phyloP scores from a whole-genome alignment of 108 stramenopile genomes.

The Stephanodiscus triporus region DNA sequence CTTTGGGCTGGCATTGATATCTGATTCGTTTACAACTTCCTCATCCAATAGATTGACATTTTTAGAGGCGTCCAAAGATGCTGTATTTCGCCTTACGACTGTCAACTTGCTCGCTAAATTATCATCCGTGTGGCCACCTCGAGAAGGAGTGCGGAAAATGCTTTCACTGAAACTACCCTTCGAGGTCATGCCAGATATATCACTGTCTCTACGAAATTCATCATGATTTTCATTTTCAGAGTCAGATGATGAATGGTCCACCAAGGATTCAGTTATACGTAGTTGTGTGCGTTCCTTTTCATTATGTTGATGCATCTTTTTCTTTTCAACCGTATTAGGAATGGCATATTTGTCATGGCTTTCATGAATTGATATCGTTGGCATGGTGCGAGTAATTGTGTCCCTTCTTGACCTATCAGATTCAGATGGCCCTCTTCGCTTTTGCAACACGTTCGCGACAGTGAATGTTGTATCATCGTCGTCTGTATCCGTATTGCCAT shows the following conservation, averaged over 20 bases:
- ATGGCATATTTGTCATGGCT: constrained; percentile 13
- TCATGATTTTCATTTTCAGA: constrained; percentile 9
- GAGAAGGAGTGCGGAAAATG: constrained; percentile 13
- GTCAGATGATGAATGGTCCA: constrained; percentile 3
- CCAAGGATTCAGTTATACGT: constrained; percentile 8
- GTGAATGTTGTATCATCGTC: constrained; percentile 16
- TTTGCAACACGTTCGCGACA: constrained; percentile 5
- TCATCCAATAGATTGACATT: constrained; percentile 3
- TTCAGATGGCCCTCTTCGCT: not conserved
- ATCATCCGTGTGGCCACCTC: not conserved
- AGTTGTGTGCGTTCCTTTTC: constrained; percentile 2
- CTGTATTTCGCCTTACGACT: not conserved
- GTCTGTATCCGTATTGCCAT: not conserved
- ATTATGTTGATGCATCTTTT: constrained; percentile 2
- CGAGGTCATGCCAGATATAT: constrained; percentile 2
- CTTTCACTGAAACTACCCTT: not conserved
- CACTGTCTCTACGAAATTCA: not conserved
- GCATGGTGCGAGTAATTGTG: constrained; percentile 19
- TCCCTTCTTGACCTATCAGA: constrained; percentile 14
- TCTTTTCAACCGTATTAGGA: constrained; percentile 12
- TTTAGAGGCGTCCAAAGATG: constrained; percentile 1
- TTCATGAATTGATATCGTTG: constrained; percentile 9
- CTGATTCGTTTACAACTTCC: not conserved
- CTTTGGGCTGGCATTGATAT: not conserved
- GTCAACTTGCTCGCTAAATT: constrained; percentile 5